Conservation (phyloP, 2,329 filamentous ascomycete species). For the Colletotrichum somersetense region DNA sequence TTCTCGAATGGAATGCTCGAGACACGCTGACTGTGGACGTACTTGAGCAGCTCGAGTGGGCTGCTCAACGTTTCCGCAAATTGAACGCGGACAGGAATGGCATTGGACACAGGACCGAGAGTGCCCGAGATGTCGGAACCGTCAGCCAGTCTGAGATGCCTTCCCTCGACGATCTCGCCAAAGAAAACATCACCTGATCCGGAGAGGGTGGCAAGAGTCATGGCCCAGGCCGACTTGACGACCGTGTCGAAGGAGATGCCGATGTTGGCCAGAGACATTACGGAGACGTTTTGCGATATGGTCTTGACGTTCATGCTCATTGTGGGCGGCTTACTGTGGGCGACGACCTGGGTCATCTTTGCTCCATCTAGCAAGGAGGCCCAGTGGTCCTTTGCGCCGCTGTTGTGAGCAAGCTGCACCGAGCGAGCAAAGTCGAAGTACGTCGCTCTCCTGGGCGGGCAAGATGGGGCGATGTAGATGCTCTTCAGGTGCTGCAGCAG, state of each 20-base stretch:
- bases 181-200: conserved; percentile 66
- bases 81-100: conserved; percentile 62
- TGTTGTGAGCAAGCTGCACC: conserved; percentile 52
- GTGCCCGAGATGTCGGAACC: conserved; percentile 68
- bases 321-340: conserved; percentile 56
- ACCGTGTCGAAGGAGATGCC: conserved; percentile 65
- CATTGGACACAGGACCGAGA: conserved; percentile 61
- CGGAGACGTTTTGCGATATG: conserved; percentile 55
- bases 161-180: conserved; percentile 65
- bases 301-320: conserved; percentile 56
- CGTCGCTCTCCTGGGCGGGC: conserved; percentile 53
- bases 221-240: conserved; percentile 70
- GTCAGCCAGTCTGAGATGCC: conserved; percentile 56
- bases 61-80: conserved; percentile 59
- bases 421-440: conserved; percentile 64
- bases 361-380: conserved; percentile 58
- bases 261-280: conserved; percentile 57
- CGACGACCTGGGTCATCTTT: conserved; percentile 60
- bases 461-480: conserved; percentile 57
- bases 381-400: conserved; percentile 61
- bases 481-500: conserved; percentile 63
- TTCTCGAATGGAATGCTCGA: conserved; percentile 63
- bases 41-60: conserved; percentile 62
- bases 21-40: conserved; percentile 63
- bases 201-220: conserved; percentile 64